These are phyloP conservation scores for Chaetomiaceae sp. DNA, from an alignment of 2,329 filamentous ascomycete genomes.

Conservation along the genomic window DNA sequence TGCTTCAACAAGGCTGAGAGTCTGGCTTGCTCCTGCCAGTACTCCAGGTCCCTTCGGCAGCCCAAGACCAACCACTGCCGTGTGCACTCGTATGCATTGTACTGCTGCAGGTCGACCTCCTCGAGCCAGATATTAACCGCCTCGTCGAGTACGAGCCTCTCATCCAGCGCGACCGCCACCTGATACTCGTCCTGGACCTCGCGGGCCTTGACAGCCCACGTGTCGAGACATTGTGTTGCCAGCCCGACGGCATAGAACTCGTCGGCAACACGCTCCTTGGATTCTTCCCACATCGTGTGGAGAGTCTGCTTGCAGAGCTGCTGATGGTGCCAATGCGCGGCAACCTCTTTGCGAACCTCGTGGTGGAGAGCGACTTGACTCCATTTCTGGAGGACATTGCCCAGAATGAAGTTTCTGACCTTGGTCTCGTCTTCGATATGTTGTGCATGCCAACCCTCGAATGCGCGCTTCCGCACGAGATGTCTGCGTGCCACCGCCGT, in stretches of 20 bases:
- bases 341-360: slow-evolving; percentile 24
- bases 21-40: slow-evolving; percentile 26
- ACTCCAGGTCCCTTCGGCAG: slow-evolving; percentile 13
- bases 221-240: slow-evolving; percentile 14
- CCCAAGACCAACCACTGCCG: slow-evolving; percentile 16
- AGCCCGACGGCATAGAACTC: slow-evolving; percentile 18
- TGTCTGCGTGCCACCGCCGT: slow-evolving; percentile 66
- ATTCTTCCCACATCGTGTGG: slow-evolving; percentile 30
- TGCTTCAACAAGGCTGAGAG: slow-evolving; percentile 19
- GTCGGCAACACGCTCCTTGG: slow-evolving; percentile 26
- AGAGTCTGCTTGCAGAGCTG: slow-evolving; percentile 29
- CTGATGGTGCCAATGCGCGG: slow-evolving; percentile 29
- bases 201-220: slow-evolving; percentile 23
- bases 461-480: slow-evolving; percentile 63
- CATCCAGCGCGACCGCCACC: slow-evolving; percentile 16
- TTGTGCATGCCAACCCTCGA: slow-evolving; percentile 64
- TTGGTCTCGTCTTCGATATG: slow-evolving; percentile 56
- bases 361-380: slow-evolving; percentile 22
- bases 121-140: slow-evolving; percentile 25
- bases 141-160: slow-evolving; percentile 22
- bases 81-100: slow-evolving; percentile 15
- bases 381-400: slow-evolving; percentile 29
- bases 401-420: slow-evolving; percentile 35
- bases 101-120: slow-evolving; percentile 19
- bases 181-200: slow-evolving; percentile 13